Evolutionary conservation across 495 filamentous ascomycete species (phyloP).

Genomic region (Neurospora sublineolata): DNA sequence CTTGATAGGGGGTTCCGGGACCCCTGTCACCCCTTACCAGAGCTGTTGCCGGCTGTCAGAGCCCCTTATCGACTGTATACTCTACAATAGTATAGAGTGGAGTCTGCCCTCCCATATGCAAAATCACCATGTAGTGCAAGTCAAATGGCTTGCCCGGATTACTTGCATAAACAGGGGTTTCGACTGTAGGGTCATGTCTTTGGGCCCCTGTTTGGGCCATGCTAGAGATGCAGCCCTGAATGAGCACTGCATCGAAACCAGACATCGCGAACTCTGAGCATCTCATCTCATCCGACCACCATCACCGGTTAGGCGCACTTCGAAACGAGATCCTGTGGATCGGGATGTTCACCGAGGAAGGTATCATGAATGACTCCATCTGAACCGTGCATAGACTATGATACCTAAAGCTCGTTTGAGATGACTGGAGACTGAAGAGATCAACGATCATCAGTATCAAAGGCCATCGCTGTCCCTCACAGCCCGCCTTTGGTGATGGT

Average conservation of each 20-base stretch:
- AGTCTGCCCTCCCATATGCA: too few relatives aligned
- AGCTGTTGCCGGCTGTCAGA: too few relatives aligned
- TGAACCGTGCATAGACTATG: not conserved
- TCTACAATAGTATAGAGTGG: too few relatives aligned
- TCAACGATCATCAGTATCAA: not conserved
- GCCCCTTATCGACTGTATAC: too few relatives aligned
- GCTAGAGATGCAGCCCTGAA: not conserved
- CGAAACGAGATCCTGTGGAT: not conserved
- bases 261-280: not conserved
- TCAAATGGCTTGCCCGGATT: too few relatives aligned
- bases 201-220: not conserved
- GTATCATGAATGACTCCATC: not conserved
- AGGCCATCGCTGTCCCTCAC: not conserved
- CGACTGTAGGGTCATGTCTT: not conserved
- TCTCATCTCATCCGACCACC: not conserved
- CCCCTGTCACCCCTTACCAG: too few relatives aligned
- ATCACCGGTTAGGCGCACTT: not conserved
- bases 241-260: not conserved
- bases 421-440: not conserved
- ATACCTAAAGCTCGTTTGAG: not conserved
- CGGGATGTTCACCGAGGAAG: not conserved
- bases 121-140: too few relatives aligned
- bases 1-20: too few relatives aligned
- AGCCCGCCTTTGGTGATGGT: not conserved
- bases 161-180: too few relatives aligned